A percentile compares a stretch with the other conserved stretches of the same genome.
phyloP scores from a whole-genome alignment of 2,329 filamentous ascomycete species.

The Neonectria faginata region DNA sequence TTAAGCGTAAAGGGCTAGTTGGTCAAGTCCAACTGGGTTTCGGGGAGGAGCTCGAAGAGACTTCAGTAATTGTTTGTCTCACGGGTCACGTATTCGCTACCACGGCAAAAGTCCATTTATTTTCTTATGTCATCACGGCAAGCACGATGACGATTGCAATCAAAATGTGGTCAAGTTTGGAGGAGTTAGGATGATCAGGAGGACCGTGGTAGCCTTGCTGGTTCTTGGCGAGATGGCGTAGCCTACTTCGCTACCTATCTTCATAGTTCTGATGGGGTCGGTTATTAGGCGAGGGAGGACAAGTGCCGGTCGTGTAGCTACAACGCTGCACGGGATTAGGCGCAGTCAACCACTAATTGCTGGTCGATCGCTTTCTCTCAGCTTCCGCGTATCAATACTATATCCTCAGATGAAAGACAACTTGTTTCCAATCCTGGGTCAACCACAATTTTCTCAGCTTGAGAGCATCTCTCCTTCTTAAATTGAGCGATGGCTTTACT shows the following conservation, averaged over 20 bases:
- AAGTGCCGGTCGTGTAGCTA: too few relatives aligned
- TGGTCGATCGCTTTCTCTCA: too few relatives aligned
- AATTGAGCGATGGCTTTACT: too few relatives aligned
- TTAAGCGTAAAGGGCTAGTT: conserved; percentile 1
- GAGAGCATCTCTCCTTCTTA: too few relatives aligned
- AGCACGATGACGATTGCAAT: background rate
- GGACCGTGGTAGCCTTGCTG: background rate
- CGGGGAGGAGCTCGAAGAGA: background rate
- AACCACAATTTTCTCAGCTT: too few relatives aligned
- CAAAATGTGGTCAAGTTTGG: background rate
- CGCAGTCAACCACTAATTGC: too few relatives aligned
- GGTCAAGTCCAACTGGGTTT: background rate
- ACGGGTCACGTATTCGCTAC: background rate
- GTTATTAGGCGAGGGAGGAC: background rate
- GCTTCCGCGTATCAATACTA: too few relatives aligned
- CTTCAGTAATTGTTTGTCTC: background rate
- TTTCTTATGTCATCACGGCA: too few relatives aligned
- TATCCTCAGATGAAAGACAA: too few relatives aligned
- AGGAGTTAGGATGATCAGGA: background rate
- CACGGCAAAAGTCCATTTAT: background rate
- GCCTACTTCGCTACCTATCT: too few relatives aligned
- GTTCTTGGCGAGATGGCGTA: background rate
- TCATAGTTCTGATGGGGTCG: background rate
- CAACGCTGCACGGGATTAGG: too few relatives aligned
- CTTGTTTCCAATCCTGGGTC: too few relatives aligned